Evolutionary conservation across 495 filamentous ascomycete genomes (phyloP).

Genomic region (Aspergillus kassunensis): DNA sequence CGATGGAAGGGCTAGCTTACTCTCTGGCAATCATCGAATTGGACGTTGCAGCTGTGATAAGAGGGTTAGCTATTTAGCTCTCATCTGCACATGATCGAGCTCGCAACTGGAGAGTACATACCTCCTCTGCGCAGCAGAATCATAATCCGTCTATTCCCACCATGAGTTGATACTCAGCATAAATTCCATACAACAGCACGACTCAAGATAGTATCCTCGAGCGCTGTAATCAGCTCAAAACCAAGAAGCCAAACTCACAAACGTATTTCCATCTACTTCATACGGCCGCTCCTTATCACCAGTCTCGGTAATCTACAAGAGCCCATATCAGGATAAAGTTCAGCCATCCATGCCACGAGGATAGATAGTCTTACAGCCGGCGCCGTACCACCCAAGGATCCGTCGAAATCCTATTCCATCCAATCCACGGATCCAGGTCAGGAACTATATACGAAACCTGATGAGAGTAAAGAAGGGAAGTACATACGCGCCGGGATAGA

Average conservation of each 20-base stretch:
- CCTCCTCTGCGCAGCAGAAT: constrained; percentile 30
- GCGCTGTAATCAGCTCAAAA: too few species aligned
- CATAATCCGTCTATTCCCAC: constrained; percentile 31
- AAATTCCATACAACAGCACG: not conserved
- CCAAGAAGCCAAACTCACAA: constrained; percentile 32
- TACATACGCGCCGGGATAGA: constrained; percentile 7
- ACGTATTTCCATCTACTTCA: constrained; percentile 42
- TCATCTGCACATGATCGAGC: not conserved
- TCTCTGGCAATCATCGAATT: constrained; percentile 22
- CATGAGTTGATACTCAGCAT: not conserved
- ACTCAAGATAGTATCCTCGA: too few species aligned
- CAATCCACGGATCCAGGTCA: not conserved
- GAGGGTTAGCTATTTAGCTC: not conserved
- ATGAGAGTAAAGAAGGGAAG: too few species aligned
- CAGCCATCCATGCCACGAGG: too few species aligned
- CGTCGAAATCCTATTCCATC: not conserved
- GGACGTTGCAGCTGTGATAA: constrained; percentile 19
- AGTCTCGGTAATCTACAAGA: constrained; percentile 24
- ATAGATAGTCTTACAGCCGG: constrained; percentile 11
- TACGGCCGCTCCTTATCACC: constrained; percentile 38
- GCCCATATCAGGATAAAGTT: not conserved
- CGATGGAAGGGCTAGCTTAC: not conserved
- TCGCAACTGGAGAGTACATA: not conserved
- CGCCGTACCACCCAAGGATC: constrained; percentile 4
- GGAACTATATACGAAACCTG: not conserved